Evolutionary conservation across 2,329 filamentous ascomycete genomes (phyloP), one percentile per base, ranked within the genome.

Genomic region (Apiospora phragmitis): DNA sequence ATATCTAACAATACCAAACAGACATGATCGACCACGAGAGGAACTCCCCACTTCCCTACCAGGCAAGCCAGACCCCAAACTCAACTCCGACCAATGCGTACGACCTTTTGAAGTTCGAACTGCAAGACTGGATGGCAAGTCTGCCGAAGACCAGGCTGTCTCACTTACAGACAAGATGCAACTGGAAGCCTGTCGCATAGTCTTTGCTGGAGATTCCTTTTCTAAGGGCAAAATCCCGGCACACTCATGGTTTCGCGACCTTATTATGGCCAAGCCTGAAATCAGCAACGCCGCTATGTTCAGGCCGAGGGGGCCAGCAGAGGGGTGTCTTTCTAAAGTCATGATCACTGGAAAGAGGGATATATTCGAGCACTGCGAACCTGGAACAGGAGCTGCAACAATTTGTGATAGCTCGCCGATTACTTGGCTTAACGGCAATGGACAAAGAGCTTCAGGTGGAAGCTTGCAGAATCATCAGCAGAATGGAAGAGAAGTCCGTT

Each of bases 21-120:
- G 88, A 91, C 82, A 83, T 91, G 70, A 91, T 91, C 82, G 87
- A 91, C 78, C 83, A 89, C 80, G 89, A 91, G 77, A 84, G 89
- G 77, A 87, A 86, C 49, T 86, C 85, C 18, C 86, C 88, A 12
- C 78, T 87, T 62, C 89, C 89, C 32, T 90, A 83, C 76, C 81
- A 83, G 76, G 87, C 87, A 47, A 83, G 82, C 72, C 79, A 81
- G 14, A 80, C 80, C 41, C 78, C 84, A 3, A 80, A 83, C 0
- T 82, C 85, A 71, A 83, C 85, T 11, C 86, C 87, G 1, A 83
- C 85, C 24, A 89, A 87, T 73, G 87, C 88, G n/a, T 91, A 90
- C 77, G 89, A 91, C 74, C 80, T 90, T 35, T 82, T 91, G 75
- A 90, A 90, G 75, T 78, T 85, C 69, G 88, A 90, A 75, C 76